These are phyloP conservation scores for Populus pruinosa DNA, from an alignment of 345 rosid species.

Conservation along the genomic window DNA sequence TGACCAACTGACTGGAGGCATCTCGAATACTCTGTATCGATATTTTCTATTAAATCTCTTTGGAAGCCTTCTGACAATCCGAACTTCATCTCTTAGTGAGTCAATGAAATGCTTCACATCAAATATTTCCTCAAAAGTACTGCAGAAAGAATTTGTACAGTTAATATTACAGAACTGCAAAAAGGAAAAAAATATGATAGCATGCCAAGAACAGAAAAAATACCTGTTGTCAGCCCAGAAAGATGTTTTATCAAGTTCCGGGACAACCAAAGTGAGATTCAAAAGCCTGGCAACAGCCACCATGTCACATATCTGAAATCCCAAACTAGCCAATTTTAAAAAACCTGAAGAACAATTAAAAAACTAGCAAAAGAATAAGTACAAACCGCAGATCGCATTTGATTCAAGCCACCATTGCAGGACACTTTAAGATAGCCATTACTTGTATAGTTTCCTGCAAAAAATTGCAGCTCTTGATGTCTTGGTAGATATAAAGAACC, in stretches of 20 bases:
- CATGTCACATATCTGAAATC: constrained; percentile 85
- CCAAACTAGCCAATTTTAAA: constrained; percentile 16
- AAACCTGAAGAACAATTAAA: constrained; percentile 4
- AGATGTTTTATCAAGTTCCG: constrained; percentile 93
- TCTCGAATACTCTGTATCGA: constrained; percentile 52
- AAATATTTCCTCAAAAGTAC: constrained; percentile 94
- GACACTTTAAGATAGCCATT: constrained; percentile 82
- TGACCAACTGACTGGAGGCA: constrained; percentile 99
- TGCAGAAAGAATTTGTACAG: constrained; percentile 36
- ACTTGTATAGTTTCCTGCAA: constrained; percentile 74
- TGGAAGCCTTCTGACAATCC: constrained; percentile 76
- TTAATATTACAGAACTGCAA: constrained; percentile 6
- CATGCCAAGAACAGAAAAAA: constrained; percentile 8
- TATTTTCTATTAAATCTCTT: constrained; percentile 62
- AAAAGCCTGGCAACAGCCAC: constrained; percentile 78
- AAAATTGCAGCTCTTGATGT: neutral
- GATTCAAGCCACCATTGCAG: constrained; percentile 91
- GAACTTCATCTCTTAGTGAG: constrained; percentile 90
- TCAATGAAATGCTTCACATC: constrained; percentile 83
- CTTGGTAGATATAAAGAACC: neutral
- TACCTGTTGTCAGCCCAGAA: constrained; percentile 99
- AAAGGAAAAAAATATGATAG: neutral
- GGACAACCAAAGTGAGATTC: constrained; percentile 92
- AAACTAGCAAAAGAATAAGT: constrained; percentile 26
- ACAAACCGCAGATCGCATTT: constrained; percentile 94